A percentile compares a stretch with the other conserved stretches of the same genome.
Conservation (phyloP, 768 basidiomycete species). For the Lactarius quietus region DNA sequence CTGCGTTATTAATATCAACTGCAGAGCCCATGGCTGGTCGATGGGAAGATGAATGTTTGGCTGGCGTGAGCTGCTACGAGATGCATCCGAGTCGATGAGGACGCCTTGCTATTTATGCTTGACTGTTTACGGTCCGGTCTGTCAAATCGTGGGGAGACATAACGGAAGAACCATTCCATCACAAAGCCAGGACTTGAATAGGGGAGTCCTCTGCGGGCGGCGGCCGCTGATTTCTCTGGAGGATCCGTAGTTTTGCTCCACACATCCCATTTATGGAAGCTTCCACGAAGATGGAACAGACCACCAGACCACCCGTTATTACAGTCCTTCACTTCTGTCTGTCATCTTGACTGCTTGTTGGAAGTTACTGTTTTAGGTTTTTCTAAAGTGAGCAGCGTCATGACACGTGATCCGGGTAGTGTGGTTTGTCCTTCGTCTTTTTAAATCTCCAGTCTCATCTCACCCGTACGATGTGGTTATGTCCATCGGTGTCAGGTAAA, state of each 20-base stretch:
- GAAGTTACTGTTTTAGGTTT: too few relatives aligned
- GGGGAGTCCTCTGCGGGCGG: background rate
- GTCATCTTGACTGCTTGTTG: background rate
- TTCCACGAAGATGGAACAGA: too few relatives aligned
- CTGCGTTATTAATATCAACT: constrained; percentile 11
- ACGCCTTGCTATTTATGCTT: constrained; percentile 10
- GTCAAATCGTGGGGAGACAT: background rate
- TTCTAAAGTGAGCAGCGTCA: too few relatives aligned
- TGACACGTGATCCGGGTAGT: too few relatives aligned
- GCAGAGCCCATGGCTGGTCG: constrained; percentile 3
- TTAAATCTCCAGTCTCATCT: background rate
- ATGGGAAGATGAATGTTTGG: background rate
- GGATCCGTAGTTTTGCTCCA: too few relatives aligned
- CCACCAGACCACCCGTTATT: too few relatives aligned
- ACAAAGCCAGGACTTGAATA: too few relatives aligned
- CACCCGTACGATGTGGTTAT: background rate
- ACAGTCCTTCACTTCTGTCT: background rate
- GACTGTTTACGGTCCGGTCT: background rate
- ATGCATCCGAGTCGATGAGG: background rate
- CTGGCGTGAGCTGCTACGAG: background rate
- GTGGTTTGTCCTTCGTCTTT: background rate
- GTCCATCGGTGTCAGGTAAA: background rate
- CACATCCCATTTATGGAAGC: too few relatives aligned
- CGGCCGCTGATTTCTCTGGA: too few relatives aligned
- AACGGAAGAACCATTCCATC: background rate